Base-by-base conservation (phyloP, 2,329 filamentous ascomycete species). In the Penicillium sp. region DNA sequence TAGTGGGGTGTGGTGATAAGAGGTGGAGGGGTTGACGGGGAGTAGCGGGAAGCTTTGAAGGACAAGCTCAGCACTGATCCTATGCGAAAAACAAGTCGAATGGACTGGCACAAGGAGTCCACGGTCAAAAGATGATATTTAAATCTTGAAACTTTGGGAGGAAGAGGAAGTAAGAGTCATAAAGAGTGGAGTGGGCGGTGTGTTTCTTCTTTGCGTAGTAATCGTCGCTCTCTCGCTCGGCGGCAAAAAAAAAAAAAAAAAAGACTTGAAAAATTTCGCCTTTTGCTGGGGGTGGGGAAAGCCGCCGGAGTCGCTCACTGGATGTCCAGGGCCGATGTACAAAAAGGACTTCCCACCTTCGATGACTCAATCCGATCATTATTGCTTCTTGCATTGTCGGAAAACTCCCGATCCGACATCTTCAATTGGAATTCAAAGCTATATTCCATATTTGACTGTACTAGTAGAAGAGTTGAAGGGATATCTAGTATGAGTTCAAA, bases 131-230 rank as follows among this genome's bases (percentile, higher is more conserved):
- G 54, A 57, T 51, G 60, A 65, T 70, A 72, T 68, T 72, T 71
- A 71, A 69, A 59, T 58, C 57, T 55, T 56, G 41, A 59, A 47
- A 34, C 54, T 42, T 10, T 54, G 58, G 55, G 55, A 54, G 54
- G 45, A 58, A 62, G 51, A 61, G 58, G 62, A 64, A 60, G 62
- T 59, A 73, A 72, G 72, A 73, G 72, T 74, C 72, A 74, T 71
- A 71, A 69, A 66, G 42, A 55, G 70, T 67, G 63, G 65, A 63
- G 68, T 66, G 71, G 71, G 70, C 71, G 69, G 71, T 73, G 69
- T 71, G 60, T 15, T 54, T 55, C 54, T 39, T 17, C 52, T 49
- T 20, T 61, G 64, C 64, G 66, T 66, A 62, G 55, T 65, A 61
- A 66, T 66, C 55, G 58, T 38, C 54, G 22, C 39, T 58, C 54